Base-by-base conservation (phyloP, 208 protist genomes). In the Trypanosoma mega region DNA sequence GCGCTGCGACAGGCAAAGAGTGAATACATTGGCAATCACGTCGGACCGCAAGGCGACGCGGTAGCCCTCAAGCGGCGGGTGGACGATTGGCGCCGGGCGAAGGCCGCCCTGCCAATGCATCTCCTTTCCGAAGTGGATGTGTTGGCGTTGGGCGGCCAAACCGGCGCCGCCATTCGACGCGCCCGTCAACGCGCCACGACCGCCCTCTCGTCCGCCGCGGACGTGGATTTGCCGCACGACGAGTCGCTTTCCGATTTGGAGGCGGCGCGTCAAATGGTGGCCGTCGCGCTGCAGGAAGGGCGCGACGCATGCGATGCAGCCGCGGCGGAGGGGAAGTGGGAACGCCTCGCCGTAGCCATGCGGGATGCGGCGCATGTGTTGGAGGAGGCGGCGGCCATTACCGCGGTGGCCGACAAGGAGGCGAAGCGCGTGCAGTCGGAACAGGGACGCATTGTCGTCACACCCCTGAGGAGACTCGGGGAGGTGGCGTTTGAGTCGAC, bases 1-100 rank as follows among this genome's bases (percentile, higher is more conserved):
- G 43, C 43, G 4, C 27, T 68, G 14, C 59, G 41, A 11, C 41
- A 53, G 39, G 43, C 45, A 0, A 67, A 59, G 31, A n/a, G 43
- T 14, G 63, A 53, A 34, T 46, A 68, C 46, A 41, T 41, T 29
- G 53, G 53, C 20, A 36, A 59, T 18, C 36, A 59, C 36, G 63
- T 53, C 18, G n/a, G 23, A 12, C 34, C 8, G 12, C 34, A 39
- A 6, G 6, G 8, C 34, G 8, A 12, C 34, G 34, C 34, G 8
- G 34, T 12, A 12, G 34, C 34, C 8, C 34, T 39, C 8, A 6
- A 12, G 12, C 34, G 34, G 34, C 34, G 34, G 8, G 34, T 39
- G 34, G 34, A 6, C 8, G 34, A 6, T 6, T 12, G 6, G 34
- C 34, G 34, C 34, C 34, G 34, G 34, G 34, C 34, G 34, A 12